Evolutionary conservation across 257 asterid genomes (phyloP).

Genomic region (Scutellaria minor): DNA sequence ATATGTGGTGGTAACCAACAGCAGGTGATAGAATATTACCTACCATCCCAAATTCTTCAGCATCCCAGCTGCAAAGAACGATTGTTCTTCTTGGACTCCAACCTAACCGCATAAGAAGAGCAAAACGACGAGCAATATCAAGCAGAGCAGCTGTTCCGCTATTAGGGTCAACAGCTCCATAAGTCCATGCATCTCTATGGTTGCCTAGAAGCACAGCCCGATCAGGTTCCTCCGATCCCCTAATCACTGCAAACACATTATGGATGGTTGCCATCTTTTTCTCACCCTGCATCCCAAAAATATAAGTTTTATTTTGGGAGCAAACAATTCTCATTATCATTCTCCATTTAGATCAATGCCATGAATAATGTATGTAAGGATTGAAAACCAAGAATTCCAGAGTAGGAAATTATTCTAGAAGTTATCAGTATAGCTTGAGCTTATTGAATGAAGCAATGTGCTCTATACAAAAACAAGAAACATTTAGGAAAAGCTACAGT

Average conservation of each 20-base stretch:
- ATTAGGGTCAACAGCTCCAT: slow-evolving; percentile 97
- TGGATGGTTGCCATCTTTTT: slow-evolving; percentile 62
- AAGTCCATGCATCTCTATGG: slow-evolving; percentile 99
- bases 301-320: not conserved
- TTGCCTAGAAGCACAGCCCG: slow-evolving; percentile 81
- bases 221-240: slow-evolving; percentile 84
- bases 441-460: not conserved
- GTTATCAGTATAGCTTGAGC: not conserved
- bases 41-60: slow-evolving; percentile 99
- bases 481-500: slow-evolving; percentile 22
- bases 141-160: slow-evolving; percentile 96
- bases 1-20: slow-evolving; percentile 22
- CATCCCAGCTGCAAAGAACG: slow-evolving; percentile 96
- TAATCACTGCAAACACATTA: slow-evolving; percentile 72
- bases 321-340: not conserved
- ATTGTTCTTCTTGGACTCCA: slow-evolving; percentile 93
- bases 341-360: not conserved
- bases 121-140: slow-evolving; percentile 81
- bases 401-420: not conserved
- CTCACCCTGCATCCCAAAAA: slow-evolving; percentile 63
- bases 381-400: slow-evolving; percentile 8
- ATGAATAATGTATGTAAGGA: not conserved
- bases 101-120: slow-evolving; percentile 73
- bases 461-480: slow-evolving; percentile 10
- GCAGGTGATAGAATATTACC: slow-evolving; percentile 56